Conservation (phyloP, 805 yeast genomes). For the Cyberlindnera japonica region DNA sequence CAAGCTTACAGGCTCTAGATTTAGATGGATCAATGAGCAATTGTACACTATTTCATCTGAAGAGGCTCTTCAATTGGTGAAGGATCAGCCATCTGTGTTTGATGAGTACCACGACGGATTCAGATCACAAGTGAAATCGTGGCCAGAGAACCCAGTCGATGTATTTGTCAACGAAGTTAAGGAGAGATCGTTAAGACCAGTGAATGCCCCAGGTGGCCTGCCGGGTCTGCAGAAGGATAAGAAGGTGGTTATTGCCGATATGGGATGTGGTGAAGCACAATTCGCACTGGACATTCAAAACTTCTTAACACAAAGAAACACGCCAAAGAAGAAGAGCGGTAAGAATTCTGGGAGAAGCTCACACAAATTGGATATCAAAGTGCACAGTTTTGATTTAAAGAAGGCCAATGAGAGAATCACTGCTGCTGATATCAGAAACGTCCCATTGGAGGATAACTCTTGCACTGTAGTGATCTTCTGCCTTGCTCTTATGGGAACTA, state of each 20-base stretch:
- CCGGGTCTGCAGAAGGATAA: constrained; percentile 58
- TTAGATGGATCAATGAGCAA: constrained; percentile 97
- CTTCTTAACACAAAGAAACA: constrained; percentile 37
- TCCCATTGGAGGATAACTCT: constrained; percentile 76
- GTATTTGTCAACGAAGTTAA: constrained; percentile 73
- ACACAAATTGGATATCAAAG: constrained; percentile 47
- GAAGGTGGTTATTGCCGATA: constrained; percentile 83
- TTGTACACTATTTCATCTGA: constrained; percentile 83
- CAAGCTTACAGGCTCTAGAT: constrained; percentile 89
- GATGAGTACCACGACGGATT: constrained; percentile 96
- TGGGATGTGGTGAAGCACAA: constrained; percentile 99
- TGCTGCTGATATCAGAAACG: constrained; percentile 93
- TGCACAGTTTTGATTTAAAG: constrained; percentile 89
- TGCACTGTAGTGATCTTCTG: constrained; percentile 91
- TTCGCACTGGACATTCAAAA: constrained; percentile 63
- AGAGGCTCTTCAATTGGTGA: constrained; percentile 67
- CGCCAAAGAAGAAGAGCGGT: constrained; percentile 29
- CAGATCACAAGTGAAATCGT: constrained; percentile 87
- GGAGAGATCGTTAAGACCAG: constrained; percentile 54
- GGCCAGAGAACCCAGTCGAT: constrained; percentile 99
- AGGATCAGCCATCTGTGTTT: constrained; percentile 81
- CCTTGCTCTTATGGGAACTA: constrained; percentile 95
- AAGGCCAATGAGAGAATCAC: constrained; percentile 87
- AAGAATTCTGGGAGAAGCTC: constrained; percentile 29
- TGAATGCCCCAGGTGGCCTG: constrained; percentile 94